These are phyloP conservation scores for Fraxinus sp. DNA, from an alignment of 305 asterid genomes.

Conservation along the genomic window DNA sequence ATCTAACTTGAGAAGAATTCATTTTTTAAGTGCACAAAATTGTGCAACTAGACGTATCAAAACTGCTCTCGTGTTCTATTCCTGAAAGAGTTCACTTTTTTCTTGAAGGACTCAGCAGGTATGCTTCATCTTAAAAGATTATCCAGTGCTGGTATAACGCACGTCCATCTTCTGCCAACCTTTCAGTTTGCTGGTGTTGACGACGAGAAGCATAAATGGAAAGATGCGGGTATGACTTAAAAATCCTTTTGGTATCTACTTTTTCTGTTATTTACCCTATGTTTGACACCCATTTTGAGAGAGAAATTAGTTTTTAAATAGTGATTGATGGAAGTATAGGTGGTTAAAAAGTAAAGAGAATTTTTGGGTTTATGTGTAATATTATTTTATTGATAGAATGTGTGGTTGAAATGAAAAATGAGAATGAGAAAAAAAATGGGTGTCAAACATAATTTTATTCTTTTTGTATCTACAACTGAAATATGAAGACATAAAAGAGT, in stretches of 20 bases:
- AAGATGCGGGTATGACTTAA: slow-evolving; percentile 52
- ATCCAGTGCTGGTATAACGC: slow-evolving; percentile 79
- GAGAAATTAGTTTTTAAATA: no score
- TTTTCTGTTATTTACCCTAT: neutral
- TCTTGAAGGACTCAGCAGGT: slow-evolving; percentile 84
- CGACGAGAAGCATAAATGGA: slow-evolving; percentile 80
- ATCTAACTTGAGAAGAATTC: slow-evolving; percentile 12
- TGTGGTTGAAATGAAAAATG: no score
- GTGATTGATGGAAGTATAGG: no score
- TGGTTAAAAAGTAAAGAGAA: no score
- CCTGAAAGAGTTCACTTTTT: slow-evolving; percentile 18
- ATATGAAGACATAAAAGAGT: neutral
- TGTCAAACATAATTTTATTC: neutral
- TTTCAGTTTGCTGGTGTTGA: slow-evolving; percentile 90
- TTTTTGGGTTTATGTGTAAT: no score
- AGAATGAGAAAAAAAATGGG: no score
- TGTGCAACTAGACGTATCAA: slow-evolving; percentile 2
- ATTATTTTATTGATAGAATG: no score
- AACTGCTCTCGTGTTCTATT: neutral
- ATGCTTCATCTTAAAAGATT: slow-evolving; percentile 73
- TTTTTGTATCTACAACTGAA: neutral
- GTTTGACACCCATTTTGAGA: no score
- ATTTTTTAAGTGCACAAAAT: slow-evolving; percentile 1
- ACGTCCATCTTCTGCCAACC: slow-evolving; percentile 85
- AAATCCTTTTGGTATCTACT: slow-evolving; percentile 12